Evolutionary conservation across 164 flowering plant genomes (phyloP), one percentile per base, ranked within the genome.

Genomic region (Sedum album): DNA sequence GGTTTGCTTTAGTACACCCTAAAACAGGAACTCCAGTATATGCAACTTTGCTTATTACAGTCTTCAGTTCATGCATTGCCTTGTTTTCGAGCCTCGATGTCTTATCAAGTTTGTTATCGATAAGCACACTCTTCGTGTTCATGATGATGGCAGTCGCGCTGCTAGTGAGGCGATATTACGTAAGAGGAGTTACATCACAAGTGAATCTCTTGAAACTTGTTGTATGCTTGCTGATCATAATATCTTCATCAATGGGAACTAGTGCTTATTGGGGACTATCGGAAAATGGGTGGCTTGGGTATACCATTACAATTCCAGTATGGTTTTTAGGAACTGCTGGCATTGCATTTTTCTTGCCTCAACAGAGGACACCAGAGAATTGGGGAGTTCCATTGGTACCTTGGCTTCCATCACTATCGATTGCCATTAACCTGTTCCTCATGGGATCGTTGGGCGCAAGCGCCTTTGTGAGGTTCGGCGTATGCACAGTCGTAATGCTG

Each of bases 281-380:
- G 17, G 63, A n/a, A n/a, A n/a, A 72, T 21, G 77, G 72, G 1
- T 76, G 79, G 82, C n/a, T 74, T 4, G 77, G 70, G 3, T 76
- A 70, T 39, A 53, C 8, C 0, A 65, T 76, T 31, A 66, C 71
- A 1, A 71, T 66, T 4, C 23, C 69, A 5, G 6, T 76, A 1
- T 79, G 82, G 82, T 73, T 79, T 20, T 1, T 72, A 33, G 71
- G 73, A 1, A 79, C 82, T n/a, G 2, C 35, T 71, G 10, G 82
- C 74, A 18, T 64, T 79, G 8, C 41, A 74, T 15, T 0, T 72
- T 31, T n/a, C n/a, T n/a, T n/a, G n/a, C n/a, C n/a, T 28, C 25
- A 18, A 69, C 76, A 31, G 66, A 68, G 36, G 33, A 72, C 25
- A 79, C 78, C 11, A 72, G 68, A 69, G 61, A 61, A 17, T 10